Conservation (phyloP, 495 filamentous ascomycete genomes). For the Collariella sp. region DNA sequence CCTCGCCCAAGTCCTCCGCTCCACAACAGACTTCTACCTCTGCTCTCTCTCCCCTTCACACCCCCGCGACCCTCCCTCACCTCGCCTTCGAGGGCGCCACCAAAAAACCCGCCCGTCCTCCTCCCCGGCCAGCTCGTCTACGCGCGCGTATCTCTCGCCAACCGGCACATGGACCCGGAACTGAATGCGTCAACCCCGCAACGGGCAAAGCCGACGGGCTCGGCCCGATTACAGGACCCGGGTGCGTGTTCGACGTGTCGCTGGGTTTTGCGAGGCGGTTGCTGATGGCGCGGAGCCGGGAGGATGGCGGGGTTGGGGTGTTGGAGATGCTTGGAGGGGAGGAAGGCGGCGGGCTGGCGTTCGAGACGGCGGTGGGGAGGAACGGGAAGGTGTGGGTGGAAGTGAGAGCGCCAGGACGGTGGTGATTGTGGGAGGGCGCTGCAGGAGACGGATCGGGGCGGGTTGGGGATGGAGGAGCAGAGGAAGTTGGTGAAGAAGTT, state of each 20-base stretch:
- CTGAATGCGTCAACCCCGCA: constrained; percentile 73
- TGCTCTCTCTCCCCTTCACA: constrained; percentile 51
- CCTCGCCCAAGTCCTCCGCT: constrained; percentile 73
- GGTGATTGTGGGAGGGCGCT: constrained; percentile 70
- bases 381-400: constrained; percentile 93
- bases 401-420: constrained; percentile 57
- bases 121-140: constrained; percentile 70
- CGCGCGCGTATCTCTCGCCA: constrained; percentile 65
- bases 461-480: constrained; percentile 62
- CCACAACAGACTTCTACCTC: constrained; percentile 65
- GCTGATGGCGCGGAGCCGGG: constrained; percentile 53
- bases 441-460: constrained; percentile 60
- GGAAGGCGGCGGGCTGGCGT: constrained; percentile 47
- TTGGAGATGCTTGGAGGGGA: constrained; percentile 77
- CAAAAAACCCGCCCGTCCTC: constrained; percentile 82
- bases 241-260: constrained; percentile 78
- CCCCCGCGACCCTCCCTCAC: constrained; percentile 71
- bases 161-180: constrained; percentile 78
- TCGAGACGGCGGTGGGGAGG: constrained; percentile 89
- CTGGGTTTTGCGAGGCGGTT: constrained; percentile 73
- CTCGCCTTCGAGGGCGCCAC: constrained; percentile 85
- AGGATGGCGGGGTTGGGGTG: constrained; percentile 60
- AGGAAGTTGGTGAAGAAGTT: constrained; percentile 68
- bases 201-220: constrained; percentile 88
- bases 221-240: constrained; percentile 66